Conservation (phyloP, 345 rosid species). For the Erysimum cheiranthoides region DNA sequence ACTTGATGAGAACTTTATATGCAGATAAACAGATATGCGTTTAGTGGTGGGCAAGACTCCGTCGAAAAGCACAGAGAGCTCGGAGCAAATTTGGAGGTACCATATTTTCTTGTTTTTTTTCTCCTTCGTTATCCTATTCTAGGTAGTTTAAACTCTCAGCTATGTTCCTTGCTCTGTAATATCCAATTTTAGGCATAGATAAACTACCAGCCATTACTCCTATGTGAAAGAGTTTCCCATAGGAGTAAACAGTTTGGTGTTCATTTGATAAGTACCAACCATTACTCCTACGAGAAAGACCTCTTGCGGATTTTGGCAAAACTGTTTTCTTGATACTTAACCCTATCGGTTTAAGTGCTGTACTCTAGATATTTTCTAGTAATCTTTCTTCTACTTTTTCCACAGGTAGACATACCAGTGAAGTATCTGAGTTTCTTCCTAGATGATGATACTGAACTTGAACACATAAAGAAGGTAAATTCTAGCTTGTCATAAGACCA, state of each 20-base stretch:
- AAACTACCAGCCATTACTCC: too few species aligned
- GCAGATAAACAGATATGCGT: constrained; percentile 82
- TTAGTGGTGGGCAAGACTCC: constrained; percentile 86
- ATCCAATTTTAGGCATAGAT: background rate
- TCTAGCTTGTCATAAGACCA: constrained; percentile 16
- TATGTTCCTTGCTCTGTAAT: constrained; percentile 19
- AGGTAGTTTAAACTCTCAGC: background rate
- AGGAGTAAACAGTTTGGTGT: too few species aligned
- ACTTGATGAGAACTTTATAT: constrained; percentile 19
- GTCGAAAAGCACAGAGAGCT: constrained; percentile 67
- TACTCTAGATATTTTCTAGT: background rate
- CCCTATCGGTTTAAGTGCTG: background rate
- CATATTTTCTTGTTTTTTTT: constrained; percentile 4
- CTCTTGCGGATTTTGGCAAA: too few species aligned
- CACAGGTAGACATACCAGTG: constrained; percentile 83
- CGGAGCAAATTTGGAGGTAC: constrained; percentile 95
- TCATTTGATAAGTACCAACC: too few species aligned
- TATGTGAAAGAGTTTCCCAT: too few species aligned
- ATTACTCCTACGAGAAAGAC: too few species aligned
- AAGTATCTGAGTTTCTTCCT: constrained; percentile 83
- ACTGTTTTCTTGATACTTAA: background rate
- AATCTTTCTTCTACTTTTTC: background rate
- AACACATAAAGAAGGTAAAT: constrained; percentile 76
- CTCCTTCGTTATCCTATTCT: background rate
- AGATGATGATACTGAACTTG: constrained; percentile 86